Base-by-base conservation (phyloP, 2,329 filamentous ascomycete genomes). In the Clonostachys sp. region DNA sequence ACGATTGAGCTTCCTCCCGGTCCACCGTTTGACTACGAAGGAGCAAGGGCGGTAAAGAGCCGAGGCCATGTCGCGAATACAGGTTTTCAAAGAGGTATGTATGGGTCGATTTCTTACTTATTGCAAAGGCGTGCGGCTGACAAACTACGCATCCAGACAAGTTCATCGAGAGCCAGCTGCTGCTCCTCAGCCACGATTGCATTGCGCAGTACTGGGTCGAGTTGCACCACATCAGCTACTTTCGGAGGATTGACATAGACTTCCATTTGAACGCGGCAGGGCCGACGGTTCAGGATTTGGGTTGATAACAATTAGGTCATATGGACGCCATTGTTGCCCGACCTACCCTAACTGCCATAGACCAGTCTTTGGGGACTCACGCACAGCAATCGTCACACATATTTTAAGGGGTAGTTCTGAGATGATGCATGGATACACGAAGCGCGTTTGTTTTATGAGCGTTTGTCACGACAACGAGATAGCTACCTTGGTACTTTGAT, bases 131-230 rank as follows among this genome's bases (percentile, higher is more conserved):
- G 5, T n/a, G 14, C 36, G 36, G 36, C 36, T 18, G 5, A 18
- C 36, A 8, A 39, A 39, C 36, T n/a, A 12, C 14, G 14, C 41
- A 5, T 13, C 38, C 45, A 92, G 89, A 91, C 57, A 77, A 78
- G 49, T 96, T 83, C 56, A 87, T 91, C 44, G 73, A 84, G 4
- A 86, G 84, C 1, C 83, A 91, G 54, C 74, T 96, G 18, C 83
- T 96, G 44, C 74, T 96, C 35, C 76, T 95, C 38, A 91, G 86
- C 3, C 78, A 83, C n/a, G 74, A 95, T 59, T 75, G 78, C 39
- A 63, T 96, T 47, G 91, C 90, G 3, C 89, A 92, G 61, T 86
- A 90, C 61, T 96, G 91, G 91, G 71, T 87, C 44, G 71, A 64
- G 1, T 79, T 80, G 53, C 72, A 74, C 0, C 78, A 83, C 48